Base-by-base conservation (phyloP, 2,329 filamentous ascomycete species). In the Stemphylium vesicarium region DNA sequence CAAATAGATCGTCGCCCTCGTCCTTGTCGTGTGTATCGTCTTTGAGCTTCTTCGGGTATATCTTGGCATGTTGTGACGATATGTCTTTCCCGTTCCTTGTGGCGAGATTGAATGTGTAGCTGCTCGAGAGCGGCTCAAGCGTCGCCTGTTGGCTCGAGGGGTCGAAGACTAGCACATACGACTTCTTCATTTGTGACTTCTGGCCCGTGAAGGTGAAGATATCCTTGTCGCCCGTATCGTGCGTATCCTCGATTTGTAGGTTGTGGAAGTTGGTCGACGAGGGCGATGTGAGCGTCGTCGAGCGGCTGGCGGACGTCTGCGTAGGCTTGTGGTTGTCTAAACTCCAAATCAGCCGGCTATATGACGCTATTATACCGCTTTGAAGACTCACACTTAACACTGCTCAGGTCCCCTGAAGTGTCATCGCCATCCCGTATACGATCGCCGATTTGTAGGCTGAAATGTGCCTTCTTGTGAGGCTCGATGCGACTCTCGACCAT, bases 41-140 rank as follows among this genome's bases (percentile, higher is more conserved):
- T 43, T 63, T 69, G 53, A 52, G 50, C 48, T 67, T 73, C 59
- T 59, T 65, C 7, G 63, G 70, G 44, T 68, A 77, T 80, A 95
- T 81, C 56, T 91, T 90, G 9, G 86, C 81, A 69, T 91, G 87
- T 68, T 88, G 82, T 44, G 85, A 82, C 42, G 85, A 82, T 36
- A 96, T 80, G 66, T 83, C 85, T 26, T 84, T 83, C 48, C 82
- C 76, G 62, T 91, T 85, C 42, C 84, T 2, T 89, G 90, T 12
- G 86, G 86, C 50, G 83, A 96, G 78, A 74, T 96, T 97, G 88
- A 96, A 93, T 68, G 91, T 88, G 76, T 96, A 89, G 35, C 88
- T 87, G n/a, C 88, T 89, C 70, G 91, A 86, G 50, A 97, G 80
- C 46, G 86, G 87, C 78, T 97, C 92, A 50, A 97, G 82, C 24